Evolutionary conservation across 2,329 filamentous ascomycete species (phyloP).

Genomic region (Fusarium sacchari): DNA sequence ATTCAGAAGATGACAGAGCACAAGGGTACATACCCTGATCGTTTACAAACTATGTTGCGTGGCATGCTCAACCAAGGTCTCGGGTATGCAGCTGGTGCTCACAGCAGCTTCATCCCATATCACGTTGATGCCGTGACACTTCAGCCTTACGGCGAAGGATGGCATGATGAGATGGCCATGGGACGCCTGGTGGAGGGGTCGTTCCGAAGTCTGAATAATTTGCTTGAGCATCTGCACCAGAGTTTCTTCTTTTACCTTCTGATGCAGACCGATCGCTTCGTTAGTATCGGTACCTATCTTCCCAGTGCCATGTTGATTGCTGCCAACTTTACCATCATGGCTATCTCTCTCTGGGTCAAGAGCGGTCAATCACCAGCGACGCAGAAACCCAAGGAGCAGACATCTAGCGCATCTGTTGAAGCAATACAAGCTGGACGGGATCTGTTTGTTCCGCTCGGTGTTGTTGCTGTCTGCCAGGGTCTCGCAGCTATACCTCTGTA

Average conservation of each 20-base stretch:
- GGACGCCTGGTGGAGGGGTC: conserved; percentile 89
- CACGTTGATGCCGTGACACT: conserved; percentile 96
- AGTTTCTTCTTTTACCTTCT: conserved; percentile 99
- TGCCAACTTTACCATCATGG: conserved; percentile 94
- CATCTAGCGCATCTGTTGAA: conserved; percentile 44
- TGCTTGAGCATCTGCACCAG: conserved; percentile 96
- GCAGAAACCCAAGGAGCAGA: conserved; percentile 42
- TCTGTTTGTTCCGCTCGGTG: conserved; percentile 76
- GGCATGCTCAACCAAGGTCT: conserved; percentile 94
- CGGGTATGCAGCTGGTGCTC: conserved; percentile 87
- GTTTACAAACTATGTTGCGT: conserved; percentile 86
- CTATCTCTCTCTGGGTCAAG: conserved; percentile 91
- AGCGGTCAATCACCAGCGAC: conserved; percentile 70
- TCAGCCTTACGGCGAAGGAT: conserved; percentile 88
- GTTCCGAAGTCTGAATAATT: conserved; percentile 93
- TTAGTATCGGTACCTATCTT: conserved; percentile 97
- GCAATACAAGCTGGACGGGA: conserved; percentile 63
- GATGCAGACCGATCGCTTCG: conserved; percentile 90
- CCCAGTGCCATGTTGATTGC: conserved; percentile 98
- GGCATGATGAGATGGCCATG: conserved; percentile 98
- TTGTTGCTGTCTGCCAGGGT: conserved; percentile 79
- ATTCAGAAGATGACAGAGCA: conserved; percentile 92
- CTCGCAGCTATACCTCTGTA: conserved; percentile 84
- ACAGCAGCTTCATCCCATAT: conserved; percentile 97
- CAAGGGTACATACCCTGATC: conserved; percentile 79